These are phyloP conservation scores for Exserohilum rostratum DNA, from an alignment of 2,329 filamentous ascomycete species.

Conservation along the genomic window DNA sequence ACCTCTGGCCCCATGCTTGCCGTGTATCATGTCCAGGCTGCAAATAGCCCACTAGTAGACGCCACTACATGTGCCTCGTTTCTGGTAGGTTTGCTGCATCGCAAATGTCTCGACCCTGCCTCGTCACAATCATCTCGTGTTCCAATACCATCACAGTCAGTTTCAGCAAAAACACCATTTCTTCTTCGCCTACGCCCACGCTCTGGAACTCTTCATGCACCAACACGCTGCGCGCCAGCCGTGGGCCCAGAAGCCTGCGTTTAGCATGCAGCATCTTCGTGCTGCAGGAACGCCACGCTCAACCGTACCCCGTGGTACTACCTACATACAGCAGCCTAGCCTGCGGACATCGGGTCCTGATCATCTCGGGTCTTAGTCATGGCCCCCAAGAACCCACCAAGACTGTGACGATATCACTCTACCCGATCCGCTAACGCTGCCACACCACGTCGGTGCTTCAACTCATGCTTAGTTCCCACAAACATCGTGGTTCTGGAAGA, in stretches of 20 bases:
- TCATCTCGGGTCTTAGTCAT: slow-evolving; percentile 5
- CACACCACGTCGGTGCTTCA: neutral
- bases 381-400: neutral
- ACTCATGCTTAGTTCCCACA: neutral
- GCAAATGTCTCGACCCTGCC: neutral
- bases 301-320: slow-evolving; percentile 9
- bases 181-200: slow-evolving; percentile 1
- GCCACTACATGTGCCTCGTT: neutral
- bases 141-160: slow-evolving; percentile 1
- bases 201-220: neutral
- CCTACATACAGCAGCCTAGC: neutral
- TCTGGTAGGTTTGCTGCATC: neutral
- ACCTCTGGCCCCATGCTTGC: neutral
- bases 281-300: slow-evolving; percentile 7
- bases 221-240: slow-evolving; percentile 1
- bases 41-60: neutral
- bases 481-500: neutral
- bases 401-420: neutral
- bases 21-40: neutral
- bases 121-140: neutral
- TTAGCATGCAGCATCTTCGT: slow-evolving; percentile 6
- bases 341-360: slow-evolving; percentile 1
- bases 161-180: slow-evolving; percentile 4
- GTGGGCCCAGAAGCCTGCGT: neutral
- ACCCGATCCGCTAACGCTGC: neutral